Conservation (phyloP, 2,329 filamentous ascomycete species). For the Trichocomaceae sp. region DNA sequence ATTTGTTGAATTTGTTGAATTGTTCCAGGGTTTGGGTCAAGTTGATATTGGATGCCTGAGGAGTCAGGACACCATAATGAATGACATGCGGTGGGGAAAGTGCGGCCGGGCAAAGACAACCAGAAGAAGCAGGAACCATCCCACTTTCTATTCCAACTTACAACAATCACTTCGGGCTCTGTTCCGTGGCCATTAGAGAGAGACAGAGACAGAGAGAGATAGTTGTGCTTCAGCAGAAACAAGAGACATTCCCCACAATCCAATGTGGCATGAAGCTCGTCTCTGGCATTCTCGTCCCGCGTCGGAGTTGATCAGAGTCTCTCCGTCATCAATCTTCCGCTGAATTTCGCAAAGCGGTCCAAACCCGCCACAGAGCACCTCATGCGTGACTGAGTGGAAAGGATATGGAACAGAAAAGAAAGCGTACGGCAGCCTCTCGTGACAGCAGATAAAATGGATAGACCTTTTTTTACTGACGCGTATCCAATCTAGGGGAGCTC, state of each 20-base stretch:
- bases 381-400: slow-evolving; percentile 18
- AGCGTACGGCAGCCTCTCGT: slow-evolving; percentile 35
- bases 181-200: neutral
- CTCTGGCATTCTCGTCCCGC: slow-evolving; percentile 24
- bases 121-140: neutral
- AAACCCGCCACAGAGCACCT: too few species aligned
- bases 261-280: slow-evolving; percentile 37
- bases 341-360: slow-evolving; percentile 18
- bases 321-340: slow-evolving; percentile 20
- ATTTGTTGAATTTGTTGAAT: too few species aligned
- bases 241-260: slow-evolving; percentile 1
- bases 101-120: neutral
- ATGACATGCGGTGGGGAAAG: neutral
- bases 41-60: neutral
- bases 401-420: slow-evolving; percentile 45
- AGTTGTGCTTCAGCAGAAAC: neutral
- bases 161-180: neutral
- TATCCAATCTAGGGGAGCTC: slow-evolving; percentile 63
- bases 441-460: neutral
- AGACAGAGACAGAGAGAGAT: neutral
- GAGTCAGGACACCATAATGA: too few species aligned
- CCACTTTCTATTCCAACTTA: neutral
- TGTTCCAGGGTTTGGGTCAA: too few species aligned
- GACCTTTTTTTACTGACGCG: neutral
- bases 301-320: slow-evolving; percentile 29